Evolutionary conservation across 2,329 filamentous ascomycete species (phyloP), one percentile per base, ranked within the genome.

Genomic region (Aspergillus tamarii): DNA sequence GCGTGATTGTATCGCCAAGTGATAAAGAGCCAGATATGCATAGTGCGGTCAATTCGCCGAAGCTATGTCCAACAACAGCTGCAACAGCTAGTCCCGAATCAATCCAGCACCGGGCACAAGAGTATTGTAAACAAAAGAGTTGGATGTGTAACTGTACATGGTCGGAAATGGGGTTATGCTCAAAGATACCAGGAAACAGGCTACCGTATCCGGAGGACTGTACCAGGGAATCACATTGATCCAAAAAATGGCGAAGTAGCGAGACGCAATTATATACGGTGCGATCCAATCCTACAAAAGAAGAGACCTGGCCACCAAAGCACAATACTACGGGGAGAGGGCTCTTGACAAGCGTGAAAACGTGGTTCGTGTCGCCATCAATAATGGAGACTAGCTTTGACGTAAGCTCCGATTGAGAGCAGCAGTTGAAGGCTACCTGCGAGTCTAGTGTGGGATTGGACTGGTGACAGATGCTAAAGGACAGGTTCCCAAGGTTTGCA

Each of bases 251-350:
- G 14, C 72, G 72, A 6, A 80, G 69, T 4, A 70, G 43, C 0
- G 66, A 59, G 34, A 72, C 67, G 12, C 58, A 55, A 8, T 74
- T 61, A 48, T 74, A 79, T 2, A 78, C 57, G 4, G 65, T 61
- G 19, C 67, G 66, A 36, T 69, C 63, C 9, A 78, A 56, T 1
- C 70, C 67, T 2, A 73, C 59, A 30, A 64, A 70, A 6, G 55
- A 67, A 4, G 71, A 69, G 1, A 68, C 73, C 58, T 83, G 81
- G 2, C 80, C 80, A 4, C 77, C 78, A 52, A 82, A 80, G 23
- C 69, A 71, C 1, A 82, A 60, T 1, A 82, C 67, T 1, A 80
- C 64, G 12, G 69, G 62, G 4, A 62, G 60, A 9, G 23, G 12
- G 2, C 46, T 50, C 52, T 61, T 66, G 8, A 58, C 61, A 6